phyloP scores from a whole-genome alignment of 2,329 filamentous ascomycete genomes.

The Aspergillus novoparasiticus region DNA sequence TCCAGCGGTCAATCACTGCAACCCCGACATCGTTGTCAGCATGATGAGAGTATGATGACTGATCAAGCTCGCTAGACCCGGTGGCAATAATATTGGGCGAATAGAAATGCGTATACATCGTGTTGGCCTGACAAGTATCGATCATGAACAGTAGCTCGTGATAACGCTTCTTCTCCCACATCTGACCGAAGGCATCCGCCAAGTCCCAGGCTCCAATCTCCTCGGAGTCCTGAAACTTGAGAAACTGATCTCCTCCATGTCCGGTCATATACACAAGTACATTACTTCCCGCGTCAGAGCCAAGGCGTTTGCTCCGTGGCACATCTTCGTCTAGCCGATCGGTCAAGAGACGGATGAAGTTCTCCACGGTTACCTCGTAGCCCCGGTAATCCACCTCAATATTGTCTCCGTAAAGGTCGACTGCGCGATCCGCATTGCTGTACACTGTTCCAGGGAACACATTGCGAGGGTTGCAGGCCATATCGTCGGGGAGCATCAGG shows the following conservation, averaged over 20 bases:
- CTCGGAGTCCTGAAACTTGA: slow-evolving; percentile 98
- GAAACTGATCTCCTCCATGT: slow-evolving; percentile 94
- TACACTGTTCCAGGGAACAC: slow-evolving; percentile 97
- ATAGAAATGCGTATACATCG: slow-evolving; percentile 98
- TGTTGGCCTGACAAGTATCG: slow-evolving; percentile 98
- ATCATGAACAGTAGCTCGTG: slow-evolving; percentile 99
- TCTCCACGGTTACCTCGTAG: slow-evolving; percentile 98
- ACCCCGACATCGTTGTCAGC: slow-evolving; percentile 98
- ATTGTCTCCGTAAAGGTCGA: slow-evolving; percentile 97
- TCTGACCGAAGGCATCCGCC: slow-evolving; percentile 96
- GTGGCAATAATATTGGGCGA: slow-evolving; percentile 98
- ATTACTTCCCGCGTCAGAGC: slow-evolving; percentile 94
- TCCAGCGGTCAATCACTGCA: slow-evolving; percentile 97
- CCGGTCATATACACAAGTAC: slow-evolving; percentile 99
- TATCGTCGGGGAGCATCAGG: slow-evolving; percentile 99
- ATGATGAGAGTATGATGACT: slow-evolving; percentile 96
- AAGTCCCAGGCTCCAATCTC: slow-evolving; percentile 96
- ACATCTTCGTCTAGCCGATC: slow-evolving; percentile 94
- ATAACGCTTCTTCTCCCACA: slow-evolving; percentile 99
- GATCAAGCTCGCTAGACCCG: slow-evolving; percentile 91
- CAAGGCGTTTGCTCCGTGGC: slow-evolving; percentile 86
- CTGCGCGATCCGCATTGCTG: slow-evolving; percentile 93
- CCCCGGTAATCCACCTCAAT: slow-evolving; percentile 98
- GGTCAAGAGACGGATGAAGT: slow-evolving; percentile 93
- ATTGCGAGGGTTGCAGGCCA: slow-evolving; percentile 98